phyloP scores from a whole-genome alignment of 495 filamentous ascomycete genomes.

The Aspergillus steynii region DNA sequence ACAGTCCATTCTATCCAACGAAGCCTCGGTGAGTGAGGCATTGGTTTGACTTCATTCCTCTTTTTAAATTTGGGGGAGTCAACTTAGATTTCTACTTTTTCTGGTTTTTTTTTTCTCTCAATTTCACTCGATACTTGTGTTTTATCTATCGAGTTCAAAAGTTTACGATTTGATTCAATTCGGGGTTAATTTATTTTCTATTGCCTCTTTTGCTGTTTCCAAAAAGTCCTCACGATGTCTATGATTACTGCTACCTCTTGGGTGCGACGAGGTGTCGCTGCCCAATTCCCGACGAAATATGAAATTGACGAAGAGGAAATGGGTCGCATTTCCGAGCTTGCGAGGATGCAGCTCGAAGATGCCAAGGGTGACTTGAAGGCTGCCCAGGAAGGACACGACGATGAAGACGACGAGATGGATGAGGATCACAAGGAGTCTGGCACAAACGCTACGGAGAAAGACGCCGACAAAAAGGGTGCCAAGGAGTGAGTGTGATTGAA shows the following conservation, averaged over 20 bases:
- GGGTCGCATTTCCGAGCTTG: slow-evolving; percentile 82
- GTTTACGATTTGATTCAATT: slow-evolving; percentile 1
- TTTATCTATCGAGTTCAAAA: not conserved
- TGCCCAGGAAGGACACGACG: slow-evolving; percentile 48
- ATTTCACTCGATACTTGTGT: not conserved
- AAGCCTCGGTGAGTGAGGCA: not conserved
- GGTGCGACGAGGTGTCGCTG: slow-evolving; percentile 93
- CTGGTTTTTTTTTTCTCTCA: slow-evolving; percentile 1
- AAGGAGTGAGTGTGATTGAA: slow-evolving; percentile 21
- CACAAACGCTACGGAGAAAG: slow-evolving; percentile 23
- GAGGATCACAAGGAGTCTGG: slow-evolving; percentile 35
- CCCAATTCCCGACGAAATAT: slow-evolving; percentile 86
- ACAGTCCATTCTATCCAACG: not conserved
- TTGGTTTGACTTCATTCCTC: not conserved
- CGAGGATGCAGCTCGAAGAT: slow-evolving; percentile 89
- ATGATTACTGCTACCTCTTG: slow-evolving; percentile 96
- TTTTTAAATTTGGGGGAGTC: too few relatives aligned
- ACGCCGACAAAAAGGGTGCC: slow-evolving; percentile 24
- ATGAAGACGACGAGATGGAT: slow-evolving; percentile 24
- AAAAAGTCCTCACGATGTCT: slow-evolving; percentile 51
- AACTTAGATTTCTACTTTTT: not conserved
- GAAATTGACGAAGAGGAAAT: slow-evolving; percentile 92
- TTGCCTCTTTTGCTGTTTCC: slow-evolving; percentile 8
- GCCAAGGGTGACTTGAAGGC: slow-evolving; percentile 82
- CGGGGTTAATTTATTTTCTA: slow-evolving; percentile 3